Percentiles rank a stretch among this genome's conserved stretches.
These are phyloP conservation scores for Sordariomycetes sp. DNA, from an alignment of 2,329 filamentous ascomycete genomes.

Conservation along the genomic window DNA sequence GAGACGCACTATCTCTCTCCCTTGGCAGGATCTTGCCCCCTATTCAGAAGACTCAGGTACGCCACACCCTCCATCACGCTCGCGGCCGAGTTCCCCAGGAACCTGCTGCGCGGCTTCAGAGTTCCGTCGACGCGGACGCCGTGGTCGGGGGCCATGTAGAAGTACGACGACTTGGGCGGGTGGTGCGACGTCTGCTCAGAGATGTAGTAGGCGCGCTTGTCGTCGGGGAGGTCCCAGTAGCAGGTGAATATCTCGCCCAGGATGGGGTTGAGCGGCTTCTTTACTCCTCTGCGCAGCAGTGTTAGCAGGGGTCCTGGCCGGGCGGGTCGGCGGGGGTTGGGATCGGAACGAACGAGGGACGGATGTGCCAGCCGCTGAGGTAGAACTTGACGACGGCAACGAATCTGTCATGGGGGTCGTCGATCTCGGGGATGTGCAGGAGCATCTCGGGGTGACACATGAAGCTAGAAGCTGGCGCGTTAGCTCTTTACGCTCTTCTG, in stretches of 20 bases:
- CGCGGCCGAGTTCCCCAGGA: constrained; percentile 91
- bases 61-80: constrained; percentile 98
- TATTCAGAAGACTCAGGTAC: constrained; percentile 71
- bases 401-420: constrained; percentile 84
- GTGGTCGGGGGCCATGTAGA: constrained; percentile 93
- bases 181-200: constrained; percentile 97
- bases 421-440: constrained; percentile 73
- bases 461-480: constrained; percentile 52
- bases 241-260: constrained; percentile 90
- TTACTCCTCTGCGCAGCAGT: constrained; percentile 64
- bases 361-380: constrained; percentile 96
- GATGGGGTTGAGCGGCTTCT: constrained; percentile 95
- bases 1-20: constrained; percentile 77
- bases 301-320: not conserved
- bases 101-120: constrained; percentile 87
- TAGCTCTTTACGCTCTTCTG: constrained; percentile 1
- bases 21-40: constrained; percentile 50
- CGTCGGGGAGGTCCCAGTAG: constrained; percentile 86
- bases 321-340: not conserved
- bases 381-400: constrained; percentile 97
- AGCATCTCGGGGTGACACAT: constrained; percentile 98
- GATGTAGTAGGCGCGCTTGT: constrained; percentile 87
- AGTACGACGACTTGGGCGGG: constrained; percentile 97
- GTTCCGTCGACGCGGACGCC: constrained; percentile 92
- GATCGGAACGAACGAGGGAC: constrained; percentile 65